phyloP scores from a whole-genome alignment of 2,329 filamentous ascomycete genomes.

The Pseudogymnoascus sp. region DNA sequence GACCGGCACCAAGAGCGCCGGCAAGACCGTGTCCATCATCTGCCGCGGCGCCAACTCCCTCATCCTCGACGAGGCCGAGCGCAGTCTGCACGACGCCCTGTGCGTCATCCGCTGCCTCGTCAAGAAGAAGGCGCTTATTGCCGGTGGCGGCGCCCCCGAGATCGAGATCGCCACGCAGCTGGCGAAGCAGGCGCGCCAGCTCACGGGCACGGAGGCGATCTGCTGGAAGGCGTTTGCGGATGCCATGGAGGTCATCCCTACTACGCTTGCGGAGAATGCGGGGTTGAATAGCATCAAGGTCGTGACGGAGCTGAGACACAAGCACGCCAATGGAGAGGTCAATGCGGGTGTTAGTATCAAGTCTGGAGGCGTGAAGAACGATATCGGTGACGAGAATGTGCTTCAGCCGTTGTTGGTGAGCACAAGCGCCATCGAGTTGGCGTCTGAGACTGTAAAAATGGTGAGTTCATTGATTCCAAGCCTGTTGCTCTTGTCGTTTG shows the following conservation, averaged over 20 bases:
- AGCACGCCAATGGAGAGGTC: conserved; percentile 89
- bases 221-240: conserved; percentile 99
- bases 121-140: conserved; percentile 99
- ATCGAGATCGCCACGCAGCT: conserved; percentile 90
- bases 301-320: conserved; percentile 87
- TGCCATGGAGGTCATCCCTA: conserved; percentile 93
- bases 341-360: conserved; percentile 98
- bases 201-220: conserved; percentile 88
- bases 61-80: conserved; percentile 94
- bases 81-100: conserved; percentile 91
- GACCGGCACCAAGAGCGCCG: conserved; percentile 74
- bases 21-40: conserved; percentile 89
- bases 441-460: conserved; percentile 98
- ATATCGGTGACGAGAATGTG: conserved; percentile 95
- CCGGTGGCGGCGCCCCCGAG: conserved; percentile 91
- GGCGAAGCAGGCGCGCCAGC: conserved; percentile 68
- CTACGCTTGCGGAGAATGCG: conserved; percentile 93
- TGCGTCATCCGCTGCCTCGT: conserved; percentile 96
- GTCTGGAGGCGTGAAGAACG: conserved; percentile 90
- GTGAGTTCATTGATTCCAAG: background rate
- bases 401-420: conserved; percentile 92
- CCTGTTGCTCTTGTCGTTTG: background rate
- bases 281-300: conserved; percentile 98
- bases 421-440: conserved; percentile 94
- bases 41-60: conserved; percentile 89